phyloP scores from a whole-genome alignment of 805 yeast species.

The Yamadazyma paraphyllophila region DNA sequence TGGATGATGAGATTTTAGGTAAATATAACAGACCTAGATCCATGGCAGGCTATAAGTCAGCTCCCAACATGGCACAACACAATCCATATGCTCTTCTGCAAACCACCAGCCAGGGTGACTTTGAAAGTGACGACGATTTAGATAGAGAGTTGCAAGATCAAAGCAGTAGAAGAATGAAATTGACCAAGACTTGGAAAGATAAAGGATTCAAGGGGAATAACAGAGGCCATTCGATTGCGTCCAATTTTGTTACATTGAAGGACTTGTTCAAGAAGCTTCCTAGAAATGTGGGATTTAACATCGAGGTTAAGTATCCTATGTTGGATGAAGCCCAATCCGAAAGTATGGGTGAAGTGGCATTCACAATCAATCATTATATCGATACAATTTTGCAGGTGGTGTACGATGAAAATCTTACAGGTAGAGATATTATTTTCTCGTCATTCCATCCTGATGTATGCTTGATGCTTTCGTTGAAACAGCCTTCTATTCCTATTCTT shows the following conservation, averaged over 20 bases:
- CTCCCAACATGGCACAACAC: slow-evolving; percentile 24
- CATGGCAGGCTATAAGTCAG: slow-evolving; percentile 37
- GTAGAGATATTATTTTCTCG: slow-evolving; percentile 85
- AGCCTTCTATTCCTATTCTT: slow-evolving; percentile 88
- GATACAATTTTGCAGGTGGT: slow-evolving; percentile 81
- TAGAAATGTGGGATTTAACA: slow-evolving; percentile 82
- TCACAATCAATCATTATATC: slow-evolving; percentile 82
- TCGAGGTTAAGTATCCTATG: slow-evolving; percentile 95
- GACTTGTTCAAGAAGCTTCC: slow-evolving; percentile 85
- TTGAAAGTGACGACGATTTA: slow-evolving; percentile 25
- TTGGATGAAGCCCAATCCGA: slow-evolving; percentile 87
- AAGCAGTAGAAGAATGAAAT: slow-evolving; percentile 64
- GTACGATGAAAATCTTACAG: slow-evolving; percentile 68
- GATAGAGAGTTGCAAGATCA: slow-evolving; percentile 40
- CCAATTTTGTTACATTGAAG: slow-evolving; percentile 83
- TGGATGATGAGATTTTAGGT: slow-evolving; percentile 36
- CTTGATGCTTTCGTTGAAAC: slow-evolving; percentile 79
- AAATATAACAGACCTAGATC: slow-evolving; percentile 37
- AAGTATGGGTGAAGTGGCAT: slow-evolving; percentile 79
- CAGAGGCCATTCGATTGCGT: slow-evolving; percentile 85
- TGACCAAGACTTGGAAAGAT: slow-evolving; percentile 83
- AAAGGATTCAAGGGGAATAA: slow-evolving; percentile 91
- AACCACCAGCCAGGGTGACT: slow-evolving; percentile 7
- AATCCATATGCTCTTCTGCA: neutral
- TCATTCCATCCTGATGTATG: slow-evolving; percentile 96